phyloP scores from a whole-genome alignment of 495 filamentous ascomycete genomes.

The Symbiotaphrina buchneri region DNA sequence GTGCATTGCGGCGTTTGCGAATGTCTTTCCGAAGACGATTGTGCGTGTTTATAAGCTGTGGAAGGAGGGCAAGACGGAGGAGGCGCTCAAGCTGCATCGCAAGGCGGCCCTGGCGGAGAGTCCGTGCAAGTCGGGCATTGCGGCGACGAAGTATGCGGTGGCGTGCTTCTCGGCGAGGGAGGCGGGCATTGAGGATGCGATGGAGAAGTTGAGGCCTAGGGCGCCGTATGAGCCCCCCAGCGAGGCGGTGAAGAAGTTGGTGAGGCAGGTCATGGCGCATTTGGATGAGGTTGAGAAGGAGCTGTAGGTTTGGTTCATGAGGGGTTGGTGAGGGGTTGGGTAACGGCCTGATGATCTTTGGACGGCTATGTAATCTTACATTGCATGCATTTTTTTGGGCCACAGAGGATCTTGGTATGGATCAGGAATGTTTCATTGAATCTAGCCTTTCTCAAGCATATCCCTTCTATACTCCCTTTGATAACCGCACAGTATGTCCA shows the following conservation, averaged over 20 bases:
- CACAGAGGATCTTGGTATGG: too few species aligned
- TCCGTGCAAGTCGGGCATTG: conserved; percentile 35
- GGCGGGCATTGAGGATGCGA: conserved; percentile 31
- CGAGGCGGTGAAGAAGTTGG: conserved; percentile 22
- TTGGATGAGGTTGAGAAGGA: conserved; percentile 22
- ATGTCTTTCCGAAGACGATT: conserved; percentile 35
- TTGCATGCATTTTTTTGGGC: too few species aligned
- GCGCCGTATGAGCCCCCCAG: conserved; percentile 30
- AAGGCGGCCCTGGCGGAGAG: conserved; percentile 28
- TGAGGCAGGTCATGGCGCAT: conserved; percentile 24
- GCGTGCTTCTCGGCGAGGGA: conserved; percentile 26
- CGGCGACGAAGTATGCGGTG: conserved; percentile 40
- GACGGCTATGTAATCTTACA: too few species aligned
- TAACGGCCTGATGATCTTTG: too few species aligned
- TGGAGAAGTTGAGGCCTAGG: conserved; percentile 29
- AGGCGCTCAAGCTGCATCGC: conserved; percentile 32
- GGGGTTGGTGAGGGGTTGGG: too few species aligned
- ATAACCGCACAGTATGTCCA: too few species aligned
- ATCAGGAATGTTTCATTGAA: too few species aligned
- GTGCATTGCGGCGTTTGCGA: conserved; percentile 43
- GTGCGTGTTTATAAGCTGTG: conserved; percentile 29
- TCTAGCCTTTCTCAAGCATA: too few species aligned
- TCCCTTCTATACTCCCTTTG: too few species aligned
- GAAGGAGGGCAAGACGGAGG: conserved; percentile 20
- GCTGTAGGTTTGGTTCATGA: conserved; percentile 3